A percentile compares a stretch with the other conserved stretches of the same genome.
Conservation (phyloP, 345 rosid species). For the Eucalyptus microcorys region DNA sequence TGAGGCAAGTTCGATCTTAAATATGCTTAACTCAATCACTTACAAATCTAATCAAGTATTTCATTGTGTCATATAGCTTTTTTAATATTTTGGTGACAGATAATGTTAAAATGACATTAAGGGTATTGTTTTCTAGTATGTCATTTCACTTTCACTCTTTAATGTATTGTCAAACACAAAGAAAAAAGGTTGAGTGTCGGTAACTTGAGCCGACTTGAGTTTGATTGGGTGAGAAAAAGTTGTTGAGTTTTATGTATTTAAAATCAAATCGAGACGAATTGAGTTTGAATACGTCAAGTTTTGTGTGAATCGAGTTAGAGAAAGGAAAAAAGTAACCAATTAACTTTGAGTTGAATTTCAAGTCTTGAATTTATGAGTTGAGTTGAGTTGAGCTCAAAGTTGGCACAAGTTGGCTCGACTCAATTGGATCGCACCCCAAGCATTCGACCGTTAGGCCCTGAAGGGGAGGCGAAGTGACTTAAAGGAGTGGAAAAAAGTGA, state of each 20-base stretch:
- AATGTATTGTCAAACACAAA: neutral
- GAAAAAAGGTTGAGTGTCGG: neutral
- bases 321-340: neutral
- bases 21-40: neutral
- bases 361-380: neutral
- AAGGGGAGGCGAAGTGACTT: neutral
- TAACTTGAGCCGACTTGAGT: neutral
- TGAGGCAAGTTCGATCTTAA: neutral
- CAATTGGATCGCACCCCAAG: neutral
- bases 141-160: neutral
- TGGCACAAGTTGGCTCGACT: neutral
- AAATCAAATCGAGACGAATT: neutral
- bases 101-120: neutral
- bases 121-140: neutral
- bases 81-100: neutral
- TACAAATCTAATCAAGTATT: neutral
- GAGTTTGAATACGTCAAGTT: neutral
- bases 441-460: neutral
- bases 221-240: neutral
- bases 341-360: neutral
- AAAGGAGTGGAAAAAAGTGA: neutral
- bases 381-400: neutral
- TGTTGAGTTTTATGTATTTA: neutral
- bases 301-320: neutral
- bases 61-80: neutral